A percentile compares a stretch with the other conserved stretches of the same genome.
Evolutionary conservation across 1,139 yeast species (phyloP).

Genomic region (Magnusiomyces ingens): DNA sequence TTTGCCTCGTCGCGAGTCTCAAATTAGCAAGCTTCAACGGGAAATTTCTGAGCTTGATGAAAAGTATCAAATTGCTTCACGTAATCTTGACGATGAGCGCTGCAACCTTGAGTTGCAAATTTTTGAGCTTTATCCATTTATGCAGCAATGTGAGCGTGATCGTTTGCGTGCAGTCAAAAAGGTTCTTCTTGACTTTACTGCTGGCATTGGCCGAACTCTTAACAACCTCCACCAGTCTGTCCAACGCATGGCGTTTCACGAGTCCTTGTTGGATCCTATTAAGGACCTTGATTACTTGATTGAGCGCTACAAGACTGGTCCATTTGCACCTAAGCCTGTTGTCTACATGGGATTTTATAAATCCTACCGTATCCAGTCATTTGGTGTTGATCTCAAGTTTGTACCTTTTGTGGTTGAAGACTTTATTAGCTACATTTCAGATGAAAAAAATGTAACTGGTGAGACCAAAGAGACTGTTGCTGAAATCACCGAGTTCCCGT

Average conservation of each 20-base stretch:
- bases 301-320: constrained; percentile 60
- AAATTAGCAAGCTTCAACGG: constrained; percentile 19
- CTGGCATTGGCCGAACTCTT: constrained; percentile 45
- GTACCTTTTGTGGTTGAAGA: constrained; percentile 1
- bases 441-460: background rate
- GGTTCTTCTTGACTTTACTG: constrained; percentile 58
- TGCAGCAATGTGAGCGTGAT: constrained; percentile 75
- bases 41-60: constrained; percentile 41
- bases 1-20: constrained; percentile 10
- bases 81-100: constrained; percentile 54
- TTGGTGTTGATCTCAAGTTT: constrained; percentile 68
- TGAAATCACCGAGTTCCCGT: background rate
- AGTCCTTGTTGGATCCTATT: constrained; percentile 55
- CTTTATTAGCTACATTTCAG: background rate
- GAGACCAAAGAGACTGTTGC: background rate
- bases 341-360: constrained; percentile 64
- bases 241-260: constrained; percentile 46
- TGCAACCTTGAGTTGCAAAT: constrained; percentile 65
- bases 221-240: constrained; percentile 23
- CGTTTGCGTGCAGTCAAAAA: constrained; percentile 61
- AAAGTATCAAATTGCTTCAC: constrained; percentile 48
- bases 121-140: constrained; percentile 57
- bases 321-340: constrained; percentile 61
- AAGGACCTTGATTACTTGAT: constrained; percentile 56
- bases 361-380: constrained; percentile 55